Evolutionary conservation across 2,329 filamentous ascomycete genomes (phyloP).

Genomic region (Aspergillus ustus): DNA sequence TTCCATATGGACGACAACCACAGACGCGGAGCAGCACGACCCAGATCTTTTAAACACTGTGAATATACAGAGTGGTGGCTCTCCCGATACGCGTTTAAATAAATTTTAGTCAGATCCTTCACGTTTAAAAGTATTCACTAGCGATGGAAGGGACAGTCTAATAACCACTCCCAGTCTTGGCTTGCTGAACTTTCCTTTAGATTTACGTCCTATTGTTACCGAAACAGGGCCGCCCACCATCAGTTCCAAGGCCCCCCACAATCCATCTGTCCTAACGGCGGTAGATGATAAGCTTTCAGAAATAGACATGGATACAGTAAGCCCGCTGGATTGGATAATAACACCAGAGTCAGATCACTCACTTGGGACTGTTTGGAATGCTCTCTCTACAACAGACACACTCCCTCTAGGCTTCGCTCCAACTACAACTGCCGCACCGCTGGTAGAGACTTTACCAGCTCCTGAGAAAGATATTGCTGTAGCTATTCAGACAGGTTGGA

Average conservation of each 20-base stretch:
- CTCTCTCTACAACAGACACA: constrained; percentile 1
- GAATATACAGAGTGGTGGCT: constrained; percentile 3
- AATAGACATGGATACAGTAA: constrained; percentile 9
- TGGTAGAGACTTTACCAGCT: constrained; percentile 8
- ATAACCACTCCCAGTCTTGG: not conserved
- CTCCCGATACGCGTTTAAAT: constrained; percentile 3
- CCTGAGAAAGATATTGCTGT: constrained; percentile 2
- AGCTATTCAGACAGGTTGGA: constrained; percentile 5
- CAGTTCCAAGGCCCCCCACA: not conserved
- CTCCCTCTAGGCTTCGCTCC: constrained; percentile 7
- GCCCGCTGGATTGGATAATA: constrained; percentile 3
- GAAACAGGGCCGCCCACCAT: constrained; percentile 5
- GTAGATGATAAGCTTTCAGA: constrained; percentile 8
- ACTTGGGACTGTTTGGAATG: constrained; percentile 4
- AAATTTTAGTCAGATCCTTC: constrained; percentile 2
- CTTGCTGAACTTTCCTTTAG: constrained; percentile 5
- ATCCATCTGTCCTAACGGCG: constrained; percentile 5
- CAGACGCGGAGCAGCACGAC: constrained; percentile 9
- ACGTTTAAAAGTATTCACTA: constrained; percentile 7
- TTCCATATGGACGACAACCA: not conserved
- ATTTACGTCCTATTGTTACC: constrained; percentile 3
- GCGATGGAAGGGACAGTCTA: constrained; percentile 1
- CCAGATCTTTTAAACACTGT: constrained; percentile 3
- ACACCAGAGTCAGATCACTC: constrained; percentile 2
- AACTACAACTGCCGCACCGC: constrained; percentile 9